Evolutionary conservation across 2,329 filamentous ascomycete species (phyloP).

Genomic region (Rhynchosporium secalis): DNA sequence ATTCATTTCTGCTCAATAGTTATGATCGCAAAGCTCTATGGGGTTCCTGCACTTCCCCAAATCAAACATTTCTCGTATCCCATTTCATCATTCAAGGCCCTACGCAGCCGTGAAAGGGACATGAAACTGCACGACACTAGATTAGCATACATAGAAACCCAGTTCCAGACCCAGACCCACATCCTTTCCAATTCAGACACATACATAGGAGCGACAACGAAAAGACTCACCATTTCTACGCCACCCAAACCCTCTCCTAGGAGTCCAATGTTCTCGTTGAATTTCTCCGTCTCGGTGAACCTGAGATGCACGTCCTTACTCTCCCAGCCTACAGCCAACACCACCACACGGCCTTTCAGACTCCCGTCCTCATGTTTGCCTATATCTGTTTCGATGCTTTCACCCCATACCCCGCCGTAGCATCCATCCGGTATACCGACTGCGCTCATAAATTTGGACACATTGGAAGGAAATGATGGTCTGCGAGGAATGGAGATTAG

Average conservation of each 20-base stretch:
- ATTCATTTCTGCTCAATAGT: too few species aligned
- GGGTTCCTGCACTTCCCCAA: too few species aligned
- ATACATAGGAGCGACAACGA: too few species aligned
- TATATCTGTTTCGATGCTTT: slow-evolving; percentile 21
- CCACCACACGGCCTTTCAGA: slow-evolving; percentile 23
- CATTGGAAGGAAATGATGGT: slow-evolving; percentile 13
- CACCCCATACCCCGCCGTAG: slow-evolving; percentile 14
- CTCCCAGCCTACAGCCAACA: slow-evolving; percentile 30
- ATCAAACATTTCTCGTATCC: too few species aligned
- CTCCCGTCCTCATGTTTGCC: slow-evolving; percentile 18
- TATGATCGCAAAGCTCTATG: too few species aligned
- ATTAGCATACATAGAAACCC: too few species aligned
- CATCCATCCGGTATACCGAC: slow-evolving; percentile 17
- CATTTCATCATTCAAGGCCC: too few species aligned
- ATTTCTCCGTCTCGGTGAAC: slow-evolving; percentile 30
- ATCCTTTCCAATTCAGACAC: too few species aligned
- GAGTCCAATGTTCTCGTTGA: slow-evolving; percentile 25
- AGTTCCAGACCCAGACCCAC: too few species aligned
- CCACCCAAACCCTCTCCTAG: slow-evolving; percentile 24
- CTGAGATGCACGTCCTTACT: slow-evolving; percentile 30
- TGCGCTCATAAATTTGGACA: slow-evolving; percentile 17
- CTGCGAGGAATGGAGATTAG: too few species aligned
- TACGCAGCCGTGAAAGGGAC: too few species aligned
- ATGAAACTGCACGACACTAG: too few species aligned
- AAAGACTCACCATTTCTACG: slow-evolving; percentile 23